phyloP scores from a whole-genome alignment of 805 yeast species.

The Candida piceae region DNA sequence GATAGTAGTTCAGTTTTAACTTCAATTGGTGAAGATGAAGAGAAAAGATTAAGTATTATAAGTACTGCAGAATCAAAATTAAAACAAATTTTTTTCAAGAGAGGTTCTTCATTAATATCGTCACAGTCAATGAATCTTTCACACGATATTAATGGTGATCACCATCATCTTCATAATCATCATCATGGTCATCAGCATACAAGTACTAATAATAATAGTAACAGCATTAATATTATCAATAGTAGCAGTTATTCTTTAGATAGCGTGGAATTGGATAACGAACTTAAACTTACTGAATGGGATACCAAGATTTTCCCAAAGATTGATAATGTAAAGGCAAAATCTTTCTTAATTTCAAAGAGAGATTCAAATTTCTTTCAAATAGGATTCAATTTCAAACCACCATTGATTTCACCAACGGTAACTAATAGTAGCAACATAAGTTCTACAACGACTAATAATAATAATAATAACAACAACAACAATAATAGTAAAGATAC shows the following conservation, averaged over 20 bases:
- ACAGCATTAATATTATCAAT: background rate
- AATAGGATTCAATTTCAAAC: slow-evolving; percentile 17
- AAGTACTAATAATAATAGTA: background rate
- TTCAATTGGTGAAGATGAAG: slow-evolving; percentile 7
- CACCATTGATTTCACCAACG: too few species aligned
- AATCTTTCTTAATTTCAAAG: slow-evolving; percentile 7
- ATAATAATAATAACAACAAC: too few species aligned
- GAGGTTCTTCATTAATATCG: slow-evolving; percentile 8
- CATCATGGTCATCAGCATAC: background rate
- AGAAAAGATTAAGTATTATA: slow-evolving; percentile 10
- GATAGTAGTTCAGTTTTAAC: slow-evolving; percentile 4
- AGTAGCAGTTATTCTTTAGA: slow-evolving; percentile 6
- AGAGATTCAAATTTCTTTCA: slow-evolving; percentile 20
- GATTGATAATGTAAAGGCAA: slow-evolving; percentile 7
- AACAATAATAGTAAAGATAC: too few species aligned
- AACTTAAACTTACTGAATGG: slow-evolving; percentile 6
- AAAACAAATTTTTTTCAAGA: slow-evolving; percentile 17
- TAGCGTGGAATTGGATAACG: slow-evolving; percentile 5
- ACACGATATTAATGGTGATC: too few species aligned
- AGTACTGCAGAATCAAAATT: slow-evolving; percentile 16
- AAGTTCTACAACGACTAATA: too few species aligned
- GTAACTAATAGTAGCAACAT: too few species aligned
- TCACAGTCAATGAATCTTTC: too few species aligned
- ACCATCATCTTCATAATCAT: too few species aligned
- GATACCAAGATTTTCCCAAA: slow-evolving; percentile 13